phyloP scores from a whole-genome alignment of 2,329 filamentous ascomycete genomes.

The Colletotrichum eremochloae region DNA sequence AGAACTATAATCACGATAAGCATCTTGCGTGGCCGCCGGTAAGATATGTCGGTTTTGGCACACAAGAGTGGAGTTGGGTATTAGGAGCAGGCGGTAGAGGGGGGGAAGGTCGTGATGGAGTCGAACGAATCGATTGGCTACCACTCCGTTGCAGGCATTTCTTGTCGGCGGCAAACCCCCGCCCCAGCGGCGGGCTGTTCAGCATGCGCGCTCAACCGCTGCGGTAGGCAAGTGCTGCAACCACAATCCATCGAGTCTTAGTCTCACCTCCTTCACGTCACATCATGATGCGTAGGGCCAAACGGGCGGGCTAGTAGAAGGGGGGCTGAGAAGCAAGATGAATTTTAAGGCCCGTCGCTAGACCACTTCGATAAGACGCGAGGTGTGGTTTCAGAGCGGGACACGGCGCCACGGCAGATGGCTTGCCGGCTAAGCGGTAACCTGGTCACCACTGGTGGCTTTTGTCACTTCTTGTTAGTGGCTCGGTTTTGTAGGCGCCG shows the following conservation, averaged over 20 bases:
- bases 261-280: slow-evolving; percentile 16
- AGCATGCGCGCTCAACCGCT: not conserved
- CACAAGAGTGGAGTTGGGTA: not conserved
- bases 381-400: slow-evolving; percentile 10
- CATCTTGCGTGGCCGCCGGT: not conserved
- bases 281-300: slow-evolving; percentile 27
- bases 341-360: slow-evolving; percentile 17
- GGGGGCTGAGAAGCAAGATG: not conserved
- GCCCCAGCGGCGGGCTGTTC: not conserved
- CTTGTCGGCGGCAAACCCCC: slow-evolving; percentile 20
- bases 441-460: not conserved
- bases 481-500: slow-evolving; percentile 12
- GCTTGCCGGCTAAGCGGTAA: slow-evolving; percentile 30
- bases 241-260: not conserved
- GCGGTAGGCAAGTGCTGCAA: slow-evolving; percentile 1
- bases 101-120: not conserved
- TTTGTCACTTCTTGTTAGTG: slow-evolving; percentile 17
- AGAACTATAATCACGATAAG: not conserved
- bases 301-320: slow-evolving; percentile 18
- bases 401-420: slow-evolving; percentile 21
- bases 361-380: slow-evolving; percentile 1
- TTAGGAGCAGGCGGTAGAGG: not conserved
- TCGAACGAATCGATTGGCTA: slow-evolving; percentile 27
- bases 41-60: not conserved
- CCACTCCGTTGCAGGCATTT: slow-evolving; percentile 33